phyloP scores from a whole-genome alignment of 805 yeast genomes.

The Candida ulmi region DNA sequence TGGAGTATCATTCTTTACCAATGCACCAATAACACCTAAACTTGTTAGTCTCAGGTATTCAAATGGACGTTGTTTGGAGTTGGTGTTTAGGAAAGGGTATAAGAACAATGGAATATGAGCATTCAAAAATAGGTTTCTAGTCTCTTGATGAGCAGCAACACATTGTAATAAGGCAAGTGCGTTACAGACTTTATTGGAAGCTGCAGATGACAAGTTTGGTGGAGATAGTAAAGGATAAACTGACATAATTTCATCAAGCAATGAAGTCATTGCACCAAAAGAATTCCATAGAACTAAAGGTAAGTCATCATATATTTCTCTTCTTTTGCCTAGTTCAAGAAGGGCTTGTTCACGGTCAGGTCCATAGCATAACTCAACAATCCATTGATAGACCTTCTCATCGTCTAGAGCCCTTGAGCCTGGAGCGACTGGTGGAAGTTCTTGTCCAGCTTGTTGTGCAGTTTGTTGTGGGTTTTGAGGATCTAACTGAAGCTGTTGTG shows the following conservation, averaged over 20 bases:
- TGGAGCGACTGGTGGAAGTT: constrained; percentile 7
- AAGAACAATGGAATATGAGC: constrained; percentile 91
- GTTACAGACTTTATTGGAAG: constrained; percentile 90
- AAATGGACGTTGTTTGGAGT: constrained; percentile 86
- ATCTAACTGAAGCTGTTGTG: constrained; percentile 6
- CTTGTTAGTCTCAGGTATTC: constrained; percentile 91
- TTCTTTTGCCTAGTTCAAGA: constrained; percentile 84
- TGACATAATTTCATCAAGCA: constrained; percentile 81
- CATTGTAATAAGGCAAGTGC: constrained; percentile 93
- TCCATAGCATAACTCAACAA: constrained; percentile 83
- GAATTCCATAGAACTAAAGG: constrained; percentile 94
- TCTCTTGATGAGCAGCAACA: constrained; percentile 92
- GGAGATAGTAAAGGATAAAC: constrained; percentile 90
- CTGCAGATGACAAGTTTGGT: constrained; percentile 76
- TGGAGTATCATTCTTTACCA: constrained; percentile 92
- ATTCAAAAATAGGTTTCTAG: constrained; percentile 74
- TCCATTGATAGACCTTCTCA: constrained; percentile 85
- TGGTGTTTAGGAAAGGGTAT: constrained; percentile 90
- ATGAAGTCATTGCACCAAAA: constrained; percentile 91
- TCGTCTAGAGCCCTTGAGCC: constrained; percentile 52
- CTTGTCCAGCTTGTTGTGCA: not conserved
- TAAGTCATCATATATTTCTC: constrained; percentile 91
- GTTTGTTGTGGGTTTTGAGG: constrained; percentile 6
- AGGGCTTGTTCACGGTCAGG: constrained; percentile 90
- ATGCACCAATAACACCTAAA: constrained; percentile 93